Base-by-base conservation (phyloP, 441 rosid species). In the Pelargonium myrrhifolium region DNA sequence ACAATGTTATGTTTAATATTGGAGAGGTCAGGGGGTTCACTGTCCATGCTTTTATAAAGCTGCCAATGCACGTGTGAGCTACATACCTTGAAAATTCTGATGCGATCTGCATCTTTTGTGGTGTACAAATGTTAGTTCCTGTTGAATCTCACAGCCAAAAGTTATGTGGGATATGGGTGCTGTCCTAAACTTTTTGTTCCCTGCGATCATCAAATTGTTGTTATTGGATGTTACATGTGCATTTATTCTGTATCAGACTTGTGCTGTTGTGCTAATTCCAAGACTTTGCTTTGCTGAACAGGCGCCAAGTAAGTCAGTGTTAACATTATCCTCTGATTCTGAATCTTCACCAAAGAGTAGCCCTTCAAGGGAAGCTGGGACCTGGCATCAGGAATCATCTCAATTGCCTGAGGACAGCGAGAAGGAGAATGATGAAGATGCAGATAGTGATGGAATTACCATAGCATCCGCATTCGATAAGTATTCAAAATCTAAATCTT, bases 311-410 rank as follows among this genome's bases (percentile, higher is more conserved):
- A 68, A 59, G 77, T 80, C 93, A 40, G 18, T 64, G 43, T 17
- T 79, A 49, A 31, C 87, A 14, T 67, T 92, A 58, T 86, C 94
- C 55, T 84, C 89, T 0, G 82, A 72, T 71, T 89, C 97, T 71
- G 78, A 80, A 47, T 75, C 84, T 61, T 81, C 81, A 45, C 75
- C 74, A 45, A 76, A 72, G 65, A 75, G 47, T 63, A 82, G 83
- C 68, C 82, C 81, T 63, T 71, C 61, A 17, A 74, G 66, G 68
- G 80, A 74, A 51, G 74, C 22, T 55, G 60, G 22, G 11, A 55
- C 26, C 68, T 42, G 61, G 9, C 72, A 73, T 63, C 65, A 56
- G 37, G 72, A 73, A 39, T 69, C 62, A 14, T 74, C 72, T 68
- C 77, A 73, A 55, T 68, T 77, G 42, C 65, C 67, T 1, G 60